Base-by-base conservation (phyloP, 192 early-diverging fungal species). In the Coemansia sp. region DNA sequence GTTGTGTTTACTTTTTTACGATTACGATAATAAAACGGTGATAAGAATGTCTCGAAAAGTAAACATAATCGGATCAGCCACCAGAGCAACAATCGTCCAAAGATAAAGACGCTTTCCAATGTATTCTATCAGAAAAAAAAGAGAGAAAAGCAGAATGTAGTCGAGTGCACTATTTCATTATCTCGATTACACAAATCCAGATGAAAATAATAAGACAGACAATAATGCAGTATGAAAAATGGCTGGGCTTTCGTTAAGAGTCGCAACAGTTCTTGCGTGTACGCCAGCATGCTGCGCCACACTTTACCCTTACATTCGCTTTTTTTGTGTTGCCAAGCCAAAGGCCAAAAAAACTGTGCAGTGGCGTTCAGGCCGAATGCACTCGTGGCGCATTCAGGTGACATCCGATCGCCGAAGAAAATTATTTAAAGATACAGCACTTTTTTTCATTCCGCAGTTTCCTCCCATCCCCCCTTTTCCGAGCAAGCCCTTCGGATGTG, bases 301-400 rank as follows among this genome's bases (percentile, higher is more conserved):
- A 43, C 41, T 9, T 17, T 19, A 19, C 41, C 41, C 41, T 43
- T 43, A 18, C 41, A 43, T 43, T 21, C 41, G 4, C 18, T 19
- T 21, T 43, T 43, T 21, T 21, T 43, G 18, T n/a, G n/a, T n/a
- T n/a, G 17, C 40, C n/a, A 41, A 17, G 18, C 2, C 12, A 39
- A 39, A 39, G 18, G 18, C 10, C 40, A 43, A 43, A 17, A 43
- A 21, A 19, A 43, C 10, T 43, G 41, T 43, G 19, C 41, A 43
- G 41, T 43, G 41, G 41, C 41, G 41, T 43, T 43, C 41, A 43
- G 19, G 41, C 41, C 41, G 41, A 43, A 43, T 43, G 41, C 18
- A 43, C 41, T 43, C 21, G 41, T 18, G 41, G 41, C 41, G 41
- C 41, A 43, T 43, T 43, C 41, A 43, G 41, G 41, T 43, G 41